Percentiles rank a stretch among this genome's conserved stretches.
These are phyloP conservation scores for Lipomyces chichibuensis DNA, from an alignment of 805 yeast genomes.

Conservation along the genomic window DNA sequence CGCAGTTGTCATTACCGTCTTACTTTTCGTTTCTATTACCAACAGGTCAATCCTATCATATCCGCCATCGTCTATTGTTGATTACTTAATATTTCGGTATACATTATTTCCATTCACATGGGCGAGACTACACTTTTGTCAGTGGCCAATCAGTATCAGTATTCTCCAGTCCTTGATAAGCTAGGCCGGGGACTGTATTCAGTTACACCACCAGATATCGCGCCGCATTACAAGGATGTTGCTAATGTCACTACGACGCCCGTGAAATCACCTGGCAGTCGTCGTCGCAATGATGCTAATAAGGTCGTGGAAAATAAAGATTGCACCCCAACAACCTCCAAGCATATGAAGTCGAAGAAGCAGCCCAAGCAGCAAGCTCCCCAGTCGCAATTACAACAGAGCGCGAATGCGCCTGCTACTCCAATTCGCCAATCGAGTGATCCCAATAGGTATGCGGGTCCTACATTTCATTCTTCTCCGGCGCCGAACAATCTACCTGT, in stretches of 20 bases:
- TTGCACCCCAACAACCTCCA: not conserved
- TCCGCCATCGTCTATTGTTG: not conserved
- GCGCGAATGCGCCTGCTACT: conserved; percentile 9
- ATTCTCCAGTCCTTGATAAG: not conserved
- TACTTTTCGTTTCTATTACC: not conserved
- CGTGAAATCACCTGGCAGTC: not conserved
- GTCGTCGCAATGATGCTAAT: not conserved
- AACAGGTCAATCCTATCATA: not conserved
- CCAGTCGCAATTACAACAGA: not conserved
- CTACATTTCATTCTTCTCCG: conserved; percentile 39
- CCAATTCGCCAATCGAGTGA: conserved; percentile 17
- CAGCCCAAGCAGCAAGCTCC: not conserved
- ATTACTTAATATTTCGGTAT: not conserved
- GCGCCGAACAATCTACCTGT: conserved; percentile 39
- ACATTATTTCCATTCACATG: not conserved
- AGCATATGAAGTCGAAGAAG: not conserved
- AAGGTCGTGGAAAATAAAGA: not conserved
- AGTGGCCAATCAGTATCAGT: not conserved
- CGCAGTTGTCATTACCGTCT: conserved; percentile 12
- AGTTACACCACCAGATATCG: not conserved
- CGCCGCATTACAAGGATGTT: not conserved
- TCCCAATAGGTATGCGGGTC: conserved; percentile 36
- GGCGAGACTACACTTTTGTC: not conserved
- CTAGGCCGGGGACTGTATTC: not conserved
- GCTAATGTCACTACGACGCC: not conserved